phyloP scores from a whole-genome alignment of 2,329 filamentous ascomycete genomes.

The Diaporthe helianthi region DNA sequence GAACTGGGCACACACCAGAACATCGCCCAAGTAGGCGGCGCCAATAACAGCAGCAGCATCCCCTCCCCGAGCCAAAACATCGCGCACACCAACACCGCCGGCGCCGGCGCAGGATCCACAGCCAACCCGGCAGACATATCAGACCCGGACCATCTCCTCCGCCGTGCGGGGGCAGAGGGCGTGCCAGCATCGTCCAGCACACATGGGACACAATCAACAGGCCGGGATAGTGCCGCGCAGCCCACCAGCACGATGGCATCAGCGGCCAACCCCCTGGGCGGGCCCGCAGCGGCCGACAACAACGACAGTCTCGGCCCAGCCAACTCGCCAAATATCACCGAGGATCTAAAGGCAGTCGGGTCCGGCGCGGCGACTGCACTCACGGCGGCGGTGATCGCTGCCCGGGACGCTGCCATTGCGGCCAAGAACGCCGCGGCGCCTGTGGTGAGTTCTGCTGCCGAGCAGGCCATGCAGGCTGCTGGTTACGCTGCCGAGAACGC shows the following conservation, averaged over 20 bases:
- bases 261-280: background rate
- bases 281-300: background rate
- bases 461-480: slow-evolving; percentile 18
- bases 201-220: background rate
- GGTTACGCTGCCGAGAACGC: slow-evolving; percentile 16
- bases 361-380: slow-evolving; percentile 2
- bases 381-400: slow-evolving; percentile 16
- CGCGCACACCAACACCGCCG: background rate
- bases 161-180: background rate
- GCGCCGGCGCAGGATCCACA: background rate
- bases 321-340: background rate
- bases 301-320: background rate
- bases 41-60: background rate
- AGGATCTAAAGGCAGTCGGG: background rate
- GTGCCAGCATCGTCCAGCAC: background rate
- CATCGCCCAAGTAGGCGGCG: background rate
- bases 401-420: slow-evolving; percentile 7
- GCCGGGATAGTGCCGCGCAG: background rate
- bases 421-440: slow-evolving; percentile 23
- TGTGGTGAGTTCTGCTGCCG: slow-evolving; percentile 11
- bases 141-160: slow-evolving; percentile 4
- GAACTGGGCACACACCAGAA: background rate
- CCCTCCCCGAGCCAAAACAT: background rate
- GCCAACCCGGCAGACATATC: background rate
- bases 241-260: background rate